Evolutionary conservation across 1,284 basidiomycete genomes (phyloP), one percentile per base, ranked within the genome.

Genomic region (Ceratobasidium sp.): DNA sequence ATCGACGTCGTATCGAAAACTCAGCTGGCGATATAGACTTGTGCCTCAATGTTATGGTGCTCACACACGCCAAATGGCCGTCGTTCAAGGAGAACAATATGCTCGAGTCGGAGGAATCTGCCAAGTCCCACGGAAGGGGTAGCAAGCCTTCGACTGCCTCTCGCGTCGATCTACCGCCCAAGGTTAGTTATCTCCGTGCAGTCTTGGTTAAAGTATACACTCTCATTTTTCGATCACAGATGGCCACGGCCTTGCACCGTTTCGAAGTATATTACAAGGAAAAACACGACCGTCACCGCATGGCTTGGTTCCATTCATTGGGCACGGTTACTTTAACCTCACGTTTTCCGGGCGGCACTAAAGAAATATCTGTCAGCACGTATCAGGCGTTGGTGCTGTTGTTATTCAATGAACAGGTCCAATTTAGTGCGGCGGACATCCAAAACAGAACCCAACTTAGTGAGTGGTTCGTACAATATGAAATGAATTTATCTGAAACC

Each of bases 341-440:
- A 1, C 77, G 82, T 44, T 96, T 97, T 79, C 81, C 79, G 29
- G 78, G 80, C 1, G 91, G 87, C 0, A 78, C 81, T 73, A 98
- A 98, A 78, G 95, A 98, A 78, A 82, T 99, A 44, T 87, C 88
- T 8, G 89, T 99, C 71, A 95, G 91, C 74, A 81, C 98, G 74
- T 95, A 92, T 77, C 97, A 99, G 77, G 89, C 90, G 0, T 78
- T 92, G 4, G 85, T 97, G 1, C 79, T 99, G 0, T 79, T 98
- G n/a, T 82, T 94, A n/a, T 99, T 98, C 83, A 95, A 96, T 74
- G 84, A 89, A 1, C 80, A 77, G 49, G 75, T 73, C 33, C 53
- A 67, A n/a, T 67, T 47, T 56, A 67, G 53, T 47, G 64, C 64
- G 5, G 64, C 64, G n/a, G 64, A 92, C 33, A 89, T 98, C 59